Evolutionary conservation across 257 asterid species (phyloP).

Genomic region (Solanum infundibuliforme): DNA sequence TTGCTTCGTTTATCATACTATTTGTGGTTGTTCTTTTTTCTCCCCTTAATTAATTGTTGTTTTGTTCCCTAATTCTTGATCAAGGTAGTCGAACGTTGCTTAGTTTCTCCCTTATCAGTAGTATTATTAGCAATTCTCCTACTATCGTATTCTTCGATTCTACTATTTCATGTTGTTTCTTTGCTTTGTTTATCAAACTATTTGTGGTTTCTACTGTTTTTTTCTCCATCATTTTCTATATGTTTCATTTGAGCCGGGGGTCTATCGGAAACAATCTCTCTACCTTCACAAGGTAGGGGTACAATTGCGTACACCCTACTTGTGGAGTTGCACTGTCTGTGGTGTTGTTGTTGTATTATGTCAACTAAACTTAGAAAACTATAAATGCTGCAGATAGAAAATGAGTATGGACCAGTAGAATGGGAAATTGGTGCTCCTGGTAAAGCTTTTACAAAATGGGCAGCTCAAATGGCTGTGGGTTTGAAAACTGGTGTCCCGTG

Average conservation of each 20-base stretch:
- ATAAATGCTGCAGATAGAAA: conserved; percentile 57
- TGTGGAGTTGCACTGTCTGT: background rate
- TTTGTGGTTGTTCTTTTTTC: background rate
- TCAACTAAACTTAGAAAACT: background rate
- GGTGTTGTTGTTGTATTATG: background rate
- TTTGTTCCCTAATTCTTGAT: background rate
- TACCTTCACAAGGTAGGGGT: background rate
- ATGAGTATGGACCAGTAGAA: conserved; percentile 89
- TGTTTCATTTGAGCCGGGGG: background rate
- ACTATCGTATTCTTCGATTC: background rate
- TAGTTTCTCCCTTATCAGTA: background rate
- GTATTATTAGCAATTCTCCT: background rate
- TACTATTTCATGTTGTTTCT: background rate
- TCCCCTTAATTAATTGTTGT: background rate
- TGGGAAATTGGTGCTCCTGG: conserved; percentile 92
- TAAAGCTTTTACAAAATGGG: conserved; percentile 81
- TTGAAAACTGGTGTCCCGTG: conserved; percentile 89
- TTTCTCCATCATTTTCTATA: background rate
- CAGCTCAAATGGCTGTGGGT: conserved; percentile 81
- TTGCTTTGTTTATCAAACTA: background rate
- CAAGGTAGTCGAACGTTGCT: background rate
- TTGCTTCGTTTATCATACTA: background rate
- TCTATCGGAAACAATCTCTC: background rate
- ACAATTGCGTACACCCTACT: background rate
- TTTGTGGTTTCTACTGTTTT: background rate